phyloP scores from a whole-genome alignment of 2,329 filamentous ascomycete genomes.

The Periconia macrospinosa region DNA sequence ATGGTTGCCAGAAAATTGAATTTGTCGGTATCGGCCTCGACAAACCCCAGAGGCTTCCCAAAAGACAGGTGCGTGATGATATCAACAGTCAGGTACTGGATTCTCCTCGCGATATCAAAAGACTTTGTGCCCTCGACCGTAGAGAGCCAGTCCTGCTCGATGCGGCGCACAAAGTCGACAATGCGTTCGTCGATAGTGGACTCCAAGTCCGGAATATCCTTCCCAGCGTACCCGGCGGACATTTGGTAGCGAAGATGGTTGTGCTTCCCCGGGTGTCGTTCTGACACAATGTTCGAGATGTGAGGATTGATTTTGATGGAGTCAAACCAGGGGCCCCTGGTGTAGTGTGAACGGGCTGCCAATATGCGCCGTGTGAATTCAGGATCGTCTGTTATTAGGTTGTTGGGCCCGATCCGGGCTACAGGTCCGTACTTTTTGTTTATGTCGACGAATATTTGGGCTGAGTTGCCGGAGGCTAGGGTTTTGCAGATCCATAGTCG shows the following conservation, averaged over 20 bases:
- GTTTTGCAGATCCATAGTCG: no score
- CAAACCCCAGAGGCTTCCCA: slow-evolving; percentile 11
- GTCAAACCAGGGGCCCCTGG: slow-evolving; percentile 27
- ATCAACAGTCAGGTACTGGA: slow-evolving; percentile 49
- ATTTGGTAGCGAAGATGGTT: slow-evolving; percentile 44
- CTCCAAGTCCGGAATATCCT: slow-evolving; percentile 56
- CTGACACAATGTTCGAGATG: slow-evolving; percentile 52
- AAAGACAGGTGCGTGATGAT: slow-evolving; percentile 11
- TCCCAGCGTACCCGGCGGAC: slow-evolving; percentile 53
- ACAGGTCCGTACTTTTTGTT: no score
- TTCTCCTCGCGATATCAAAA: slow-evolving; percentile 49
- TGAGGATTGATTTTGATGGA: slow-evolving; percentile 53
- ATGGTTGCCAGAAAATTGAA: slow-evolving; percentile 4
- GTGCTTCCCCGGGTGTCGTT: slow-evolving; percentile 50
- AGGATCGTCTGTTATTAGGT: slow-evolving; percentile 50
- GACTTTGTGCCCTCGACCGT: slow-evolving; percentile 30
- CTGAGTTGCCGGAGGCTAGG: no score
- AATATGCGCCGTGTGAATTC: slow-evolving; percentile 49
- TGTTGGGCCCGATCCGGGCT: slow-evolving; percentile 48
- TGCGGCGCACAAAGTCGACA: slow-evolving; percentile 47
- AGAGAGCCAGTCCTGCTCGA: slow-evolving; percentile 49
- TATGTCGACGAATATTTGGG: no score
- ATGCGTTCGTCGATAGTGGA: slow-evolving; percentile 51
- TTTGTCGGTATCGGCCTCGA: slow-evolving; percentile 8
- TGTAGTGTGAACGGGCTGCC: slow-evolving; percentile 41